phyloP scores from a whole-genome alignment of 306 rosid genomes.

The Medicago lupulina region DNA sequence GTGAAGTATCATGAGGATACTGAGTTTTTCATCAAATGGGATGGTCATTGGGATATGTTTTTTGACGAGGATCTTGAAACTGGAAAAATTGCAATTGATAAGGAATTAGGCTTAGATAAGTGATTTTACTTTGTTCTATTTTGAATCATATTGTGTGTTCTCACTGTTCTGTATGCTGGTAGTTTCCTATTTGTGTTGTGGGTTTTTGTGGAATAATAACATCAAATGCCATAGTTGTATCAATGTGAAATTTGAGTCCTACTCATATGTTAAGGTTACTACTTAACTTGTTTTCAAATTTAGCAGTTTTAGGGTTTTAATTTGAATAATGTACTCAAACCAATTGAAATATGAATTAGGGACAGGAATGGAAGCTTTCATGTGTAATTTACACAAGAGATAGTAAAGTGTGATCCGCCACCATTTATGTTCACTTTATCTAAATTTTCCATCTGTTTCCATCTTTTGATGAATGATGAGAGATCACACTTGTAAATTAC shows the following conservation, averaged over 20 bases:
- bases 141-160: neutral
- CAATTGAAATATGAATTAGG: too few species aligned
- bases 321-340: too few species aligned
- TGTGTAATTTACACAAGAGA: too few species aligned
- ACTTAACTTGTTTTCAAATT: too few species aligned
- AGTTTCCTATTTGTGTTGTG: neutral
- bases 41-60: slow-evolving; percentile 92
- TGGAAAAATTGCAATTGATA: slow-evolving; percentile 56
- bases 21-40: slow-evolving; percentile 91
- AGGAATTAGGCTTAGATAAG: slow-evolving; percentile 43
- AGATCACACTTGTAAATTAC: too few species aligned
- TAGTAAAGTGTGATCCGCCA: too few species aligned
- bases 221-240: neutral
- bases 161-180: neutral
- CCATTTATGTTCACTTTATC: too few species aligned
- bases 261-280: neutral
- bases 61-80: slow-evolving; percentile 78
- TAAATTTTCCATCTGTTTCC: too few species aligned
- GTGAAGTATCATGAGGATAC: slow-evolving; percentile 81
- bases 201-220: too few species aligned
- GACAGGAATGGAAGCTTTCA: too few species aligned
- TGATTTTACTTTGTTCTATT: neutral
- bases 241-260: neutral
- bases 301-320: too few species aligned
- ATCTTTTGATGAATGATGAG: too few species aligned